Conservation (phyloP, 23 red algal genomes). For the Gracilaria domingensis region DNA sequence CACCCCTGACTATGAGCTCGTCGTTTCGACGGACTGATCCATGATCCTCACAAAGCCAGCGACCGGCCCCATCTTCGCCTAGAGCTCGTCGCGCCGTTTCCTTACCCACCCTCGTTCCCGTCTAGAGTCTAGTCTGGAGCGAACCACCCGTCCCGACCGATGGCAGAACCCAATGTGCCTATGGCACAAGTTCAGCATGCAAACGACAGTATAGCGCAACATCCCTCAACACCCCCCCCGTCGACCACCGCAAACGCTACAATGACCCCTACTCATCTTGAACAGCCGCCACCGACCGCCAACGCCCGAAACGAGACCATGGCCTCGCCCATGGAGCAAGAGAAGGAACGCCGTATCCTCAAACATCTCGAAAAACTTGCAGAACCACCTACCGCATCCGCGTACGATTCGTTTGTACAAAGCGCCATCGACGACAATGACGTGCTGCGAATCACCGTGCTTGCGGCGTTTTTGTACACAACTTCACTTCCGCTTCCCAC, state of each 20-base stretch:
- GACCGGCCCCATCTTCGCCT: not conserved
- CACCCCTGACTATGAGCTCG: not conserved
- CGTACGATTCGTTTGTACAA: not conserved
- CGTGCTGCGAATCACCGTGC: not conserved
- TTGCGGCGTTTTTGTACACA: conserved; percentile 1
- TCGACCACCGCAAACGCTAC: not conserved
- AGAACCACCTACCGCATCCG: not conserved
- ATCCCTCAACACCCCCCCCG: not conserved
- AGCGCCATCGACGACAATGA: conserved; percentile 10
- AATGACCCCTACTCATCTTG: not conserved
- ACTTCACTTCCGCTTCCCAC: conserved; percentile 15
- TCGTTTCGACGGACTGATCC: not conserved
- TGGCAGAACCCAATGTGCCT: not conserved
- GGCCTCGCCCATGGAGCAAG: not conserved
- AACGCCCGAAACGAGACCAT: not conserved
- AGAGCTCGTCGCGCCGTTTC: not conserved
- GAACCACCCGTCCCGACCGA: not conserved
- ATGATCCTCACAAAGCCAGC: not conserved
- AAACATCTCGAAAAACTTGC: not conserved
- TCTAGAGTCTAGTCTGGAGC: not conserved
- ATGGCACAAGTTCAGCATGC: not conserved
- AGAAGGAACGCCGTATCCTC: not conserved
- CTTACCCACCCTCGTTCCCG: not conserved
- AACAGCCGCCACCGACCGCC: not conserved
- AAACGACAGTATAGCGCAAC: not conserved